These are phyloP conservation scores for Pittosporum tobira DNA, from an alignment of 129 eudicot species.

Conservation along the genomic window DNA sequence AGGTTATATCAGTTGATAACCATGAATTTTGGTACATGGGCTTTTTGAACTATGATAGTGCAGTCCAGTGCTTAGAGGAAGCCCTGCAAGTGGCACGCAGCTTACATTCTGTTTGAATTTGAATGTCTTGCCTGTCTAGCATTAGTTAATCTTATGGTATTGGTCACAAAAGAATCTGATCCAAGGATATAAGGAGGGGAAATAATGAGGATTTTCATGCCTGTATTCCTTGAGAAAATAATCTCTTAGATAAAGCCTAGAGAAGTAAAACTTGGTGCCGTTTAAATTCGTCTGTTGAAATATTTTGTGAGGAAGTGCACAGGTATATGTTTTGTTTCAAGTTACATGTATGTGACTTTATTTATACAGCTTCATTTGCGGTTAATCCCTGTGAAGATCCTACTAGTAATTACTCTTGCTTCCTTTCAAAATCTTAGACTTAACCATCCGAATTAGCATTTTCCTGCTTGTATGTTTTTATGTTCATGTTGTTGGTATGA, in stretches of 20 bases:
- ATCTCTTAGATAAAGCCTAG: background rate
- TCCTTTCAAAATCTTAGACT: background rate
- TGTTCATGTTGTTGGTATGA: no score
- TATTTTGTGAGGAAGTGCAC: background rate
- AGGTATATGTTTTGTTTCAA: background rate
- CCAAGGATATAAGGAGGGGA: background rate
- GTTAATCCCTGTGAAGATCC: background rate
- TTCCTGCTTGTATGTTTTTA: no score
- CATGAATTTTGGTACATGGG: constrained; percentile 98
- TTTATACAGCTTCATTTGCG: background rate
- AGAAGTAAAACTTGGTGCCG: background rate
- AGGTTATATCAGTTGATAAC: constrained; percentile 65
- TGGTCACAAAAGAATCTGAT: background rate
- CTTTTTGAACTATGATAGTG: constrained; percentile 59
- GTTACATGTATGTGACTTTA: background rate
- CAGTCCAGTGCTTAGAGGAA: constrained; percentile 53
- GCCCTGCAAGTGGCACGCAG: constrained; percentile 31
- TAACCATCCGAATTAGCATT: no score
- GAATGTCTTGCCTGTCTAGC: background rate
- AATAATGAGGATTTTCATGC: background rate
- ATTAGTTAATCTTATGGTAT: background rate
- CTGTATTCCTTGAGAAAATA: background rate
- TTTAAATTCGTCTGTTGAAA: background rate
- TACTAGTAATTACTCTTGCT: background rate
- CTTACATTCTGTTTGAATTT: constrained; percentile 37